A percentile compares a stretch with the other conserved stretches of the same genome.
phyloP scores from a whole-genome alignment of 768 basidiomycete species.

The Pleurotus tuoliensis region DNA sequence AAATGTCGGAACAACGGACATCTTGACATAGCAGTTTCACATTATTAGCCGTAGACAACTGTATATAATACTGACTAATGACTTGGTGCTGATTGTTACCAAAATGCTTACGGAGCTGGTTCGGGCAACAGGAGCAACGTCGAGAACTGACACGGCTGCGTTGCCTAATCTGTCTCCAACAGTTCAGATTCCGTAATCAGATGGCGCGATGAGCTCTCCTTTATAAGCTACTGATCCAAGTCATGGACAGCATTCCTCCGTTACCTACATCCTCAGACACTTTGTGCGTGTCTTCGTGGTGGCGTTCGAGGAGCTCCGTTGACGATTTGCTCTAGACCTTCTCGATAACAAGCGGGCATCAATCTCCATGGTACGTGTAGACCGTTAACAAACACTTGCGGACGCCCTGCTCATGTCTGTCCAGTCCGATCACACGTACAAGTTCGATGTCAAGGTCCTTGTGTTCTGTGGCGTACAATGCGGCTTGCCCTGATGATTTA shows the following conservation, averaged over 20 bases:
- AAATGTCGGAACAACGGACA: slow-evolving; percentile 47
- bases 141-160: slow-evolving; percentile 3
- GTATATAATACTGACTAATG: no score
- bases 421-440: slow-evolving; percentile 49
- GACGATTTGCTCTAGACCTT: background rate
- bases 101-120: slow-evolving; percentile 1
- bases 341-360: background rate
- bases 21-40: slow-evolving; percentile 5
- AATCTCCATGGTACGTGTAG: slow-evolving; percentile 1
- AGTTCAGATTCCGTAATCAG: background rate
- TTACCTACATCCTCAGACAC: background rate
- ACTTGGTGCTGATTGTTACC: slow-evolving; percentile 1
- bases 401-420: background rate
- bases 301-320: background rate
- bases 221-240: slow-evolving; percentile 1
- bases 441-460: slow-evolving; percentile 80
- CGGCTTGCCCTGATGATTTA: background rate
- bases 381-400: background rate
- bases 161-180: no score
- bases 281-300: no score
- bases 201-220: slow-evolving; percentile 13
- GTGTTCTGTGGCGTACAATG: background rate
- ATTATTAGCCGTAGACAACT: background rate
- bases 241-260: background rate
- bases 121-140: slow-evolving; percentile 2